A percentile compares a stretch with the other conserved stretches of the same genome.
These are phyloP conservation scores for Tuber microsphaerosporum DNA, from an alignment of 495 filamentous ascomycete species.

Conservation along the genomic window DNA sequence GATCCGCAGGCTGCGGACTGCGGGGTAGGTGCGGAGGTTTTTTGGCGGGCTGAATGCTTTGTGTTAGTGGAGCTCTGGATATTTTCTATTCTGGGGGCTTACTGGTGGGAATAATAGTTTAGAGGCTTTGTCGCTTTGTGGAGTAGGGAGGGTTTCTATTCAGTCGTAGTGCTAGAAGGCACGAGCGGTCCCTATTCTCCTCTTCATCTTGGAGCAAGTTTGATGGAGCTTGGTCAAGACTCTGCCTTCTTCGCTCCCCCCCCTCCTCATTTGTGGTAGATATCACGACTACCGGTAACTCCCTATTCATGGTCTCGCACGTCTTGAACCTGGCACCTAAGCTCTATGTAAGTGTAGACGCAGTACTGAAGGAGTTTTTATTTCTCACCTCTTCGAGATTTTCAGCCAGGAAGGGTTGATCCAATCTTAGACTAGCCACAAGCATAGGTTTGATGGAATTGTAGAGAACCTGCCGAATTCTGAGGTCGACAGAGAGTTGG, in stretches of 20 bases:
- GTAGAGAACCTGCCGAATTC: neutral
- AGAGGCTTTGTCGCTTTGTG: neutral
- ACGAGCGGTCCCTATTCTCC: neutral
- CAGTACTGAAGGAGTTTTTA: neutral
- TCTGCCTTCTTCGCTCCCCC: neutral
- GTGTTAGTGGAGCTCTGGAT: conserved; percentile 1
- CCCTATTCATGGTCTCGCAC: neutral
- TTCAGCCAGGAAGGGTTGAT: neutral
- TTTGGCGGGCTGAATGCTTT: too few species aligned
- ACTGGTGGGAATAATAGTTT: neutral
- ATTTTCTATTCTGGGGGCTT: neutral
- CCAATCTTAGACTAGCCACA: neutral
- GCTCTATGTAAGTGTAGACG: neutral
- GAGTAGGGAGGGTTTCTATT: neutral
- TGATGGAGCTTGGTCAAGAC: neutral
- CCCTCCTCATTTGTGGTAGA: too few species aligned
- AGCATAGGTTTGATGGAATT: neutral
- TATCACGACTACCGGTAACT: neutral
- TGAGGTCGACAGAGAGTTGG: neutral
- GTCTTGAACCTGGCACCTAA: too few species aligned
- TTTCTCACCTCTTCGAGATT: neutral
- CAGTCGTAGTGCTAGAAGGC: neutral
- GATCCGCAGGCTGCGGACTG: too few species aligned
- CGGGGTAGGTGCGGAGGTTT: too few species aligned
- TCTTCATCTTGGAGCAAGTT: neutral